Base-by-base conservation (phyloP, 2,329 filamentous ascomycete species). In the Aspergillus sp. region DNA sequence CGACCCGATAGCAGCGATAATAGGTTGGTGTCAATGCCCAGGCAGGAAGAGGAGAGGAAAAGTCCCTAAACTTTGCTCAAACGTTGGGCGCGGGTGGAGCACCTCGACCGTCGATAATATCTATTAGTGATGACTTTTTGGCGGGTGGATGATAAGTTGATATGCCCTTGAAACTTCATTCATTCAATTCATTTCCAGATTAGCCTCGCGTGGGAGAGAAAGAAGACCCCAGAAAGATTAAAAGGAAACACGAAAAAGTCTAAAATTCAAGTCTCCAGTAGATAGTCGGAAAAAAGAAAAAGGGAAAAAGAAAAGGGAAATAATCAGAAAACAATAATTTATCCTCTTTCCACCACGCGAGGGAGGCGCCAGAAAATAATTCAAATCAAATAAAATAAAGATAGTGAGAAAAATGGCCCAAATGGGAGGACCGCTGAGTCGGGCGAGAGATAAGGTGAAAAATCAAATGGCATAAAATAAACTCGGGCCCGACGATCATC, bases 391-490 rank as follows among this genome's bases (percentile, higher is more conserved):
- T 48, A 49, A 48, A 19, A 59, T 23, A 49, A 50, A 49, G 12
- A 59, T 49, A 53, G 15, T 19, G 28, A 54, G 52, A 36, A 23
- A 56, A 55, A 57, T 63, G 39, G 4, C 32, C 12, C 13, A 43
- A 39, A 39, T 32, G 28, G 49, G 15, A 39, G 32, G 51, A n/a
- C 36, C 38, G 55, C 53, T 28, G 55, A 58, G 58, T 54, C 36
- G 50, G 32, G 54, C 60, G 54, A 55, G 58, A 43, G 43, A 45
- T 45, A 45, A 59, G 39, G 23, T 63, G 57, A 62, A 58, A 63
- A 63, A 63, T 60, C 54, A 57, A 63, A 63, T 60, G 17, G 58
- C 53, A 63, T 63, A 63, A 63, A 65, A 61, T 60, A 58, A 64
- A 64, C 55, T 62, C 55, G 43, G 38, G 19, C 17, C 28, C 53